These are phyloP conservation scores for Russula emetica DNA, from an alignment of 768 basidiomycete genomes.

Conservation along the genomic window DNA sequence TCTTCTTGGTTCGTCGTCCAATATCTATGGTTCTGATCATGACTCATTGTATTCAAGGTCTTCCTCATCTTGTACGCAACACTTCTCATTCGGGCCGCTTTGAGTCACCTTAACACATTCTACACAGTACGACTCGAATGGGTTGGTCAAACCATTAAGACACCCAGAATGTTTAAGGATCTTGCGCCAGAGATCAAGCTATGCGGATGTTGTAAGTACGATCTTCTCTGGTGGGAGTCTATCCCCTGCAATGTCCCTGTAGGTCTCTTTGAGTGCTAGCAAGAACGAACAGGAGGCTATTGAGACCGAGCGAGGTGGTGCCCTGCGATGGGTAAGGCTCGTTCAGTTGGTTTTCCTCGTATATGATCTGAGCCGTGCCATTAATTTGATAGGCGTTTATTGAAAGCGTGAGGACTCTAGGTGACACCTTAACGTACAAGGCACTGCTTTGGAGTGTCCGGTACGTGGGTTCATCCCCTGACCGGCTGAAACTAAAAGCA, in stretches of 20 bases:
- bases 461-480: background rate
- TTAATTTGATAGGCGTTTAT: constrained; percentile 8
- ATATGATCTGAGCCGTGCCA: background rate
- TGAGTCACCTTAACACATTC: background rate
- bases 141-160: background rate
- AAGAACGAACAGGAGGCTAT: background rate
- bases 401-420: background rate
- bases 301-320: constrained; percentile 1
- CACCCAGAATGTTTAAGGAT: background rate
- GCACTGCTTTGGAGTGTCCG: background rate
- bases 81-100: background rate
- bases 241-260: background rate
- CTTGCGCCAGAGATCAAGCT: background rate
- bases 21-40: background rate
- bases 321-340: background rate
- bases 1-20: constrained; percentile 3
- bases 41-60: constrained; percentile 4
- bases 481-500: background rate
- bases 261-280: constrained; percentile 10
- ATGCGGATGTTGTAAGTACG: constrained; percentile 2
- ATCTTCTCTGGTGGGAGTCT: background rate
- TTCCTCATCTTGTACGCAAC: constrained; percentile 5
- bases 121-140: background rate
- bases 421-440: background rate
- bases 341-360: background rate